phyloP scores from a whole-genome alignment of 2,329 filamentous ascomycete species.

The Pyricularia pennisetigena region DNA sequence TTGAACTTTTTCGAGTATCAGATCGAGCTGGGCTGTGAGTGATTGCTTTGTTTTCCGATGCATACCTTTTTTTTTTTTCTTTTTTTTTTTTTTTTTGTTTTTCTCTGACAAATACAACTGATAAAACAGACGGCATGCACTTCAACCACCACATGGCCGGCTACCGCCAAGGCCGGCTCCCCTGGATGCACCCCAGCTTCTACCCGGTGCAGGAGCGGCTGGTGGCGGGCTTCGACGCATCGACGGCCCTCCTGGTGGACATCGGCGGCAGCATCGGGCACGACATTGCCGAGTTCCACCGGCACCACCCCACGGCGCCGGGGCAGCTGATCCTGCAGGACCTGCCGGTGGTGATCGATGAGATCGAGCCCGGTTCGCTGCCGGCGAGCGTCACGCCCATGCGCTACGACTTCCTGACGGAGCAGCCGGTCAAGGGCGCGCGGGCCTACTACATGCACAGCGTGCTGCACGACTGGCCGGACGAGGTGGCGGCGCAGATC shows the following conservation, averaged over 20 bases:
- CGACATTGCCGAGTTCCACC: slow-evolving; percentile 25
- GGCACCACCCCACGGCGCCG: slow-evolving; percentile 22
- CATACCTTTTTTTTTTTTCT: too few species aligned
- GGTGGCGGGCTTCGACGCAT: slow-evolving; percentile 15
- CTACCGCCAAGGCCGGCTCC: slow-evolving; percentile 18
- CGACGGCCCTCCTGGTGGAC: slow-evolving; percentile 7
- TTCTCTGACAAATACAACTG: too few species aligned
- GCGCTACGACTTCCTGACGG: neutral
- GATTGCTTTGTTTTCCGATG: neutral
- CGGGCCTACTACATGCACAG: slow-evolving; percentile 11
- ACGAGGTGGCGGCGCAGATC: slow-evolving; percentile 10
- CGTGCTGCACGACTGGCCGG: slow-evolving; percentile 15
- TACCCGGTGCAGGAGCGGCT: slow-evolving; percentile 21
- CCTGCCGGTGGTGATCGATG: slow-evolving; percentile 16
- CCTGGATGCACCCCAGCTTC: slow-evolving; percentile 18
- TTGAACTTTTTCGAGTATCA: neutral
- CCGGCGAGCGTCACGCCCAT: neutral
- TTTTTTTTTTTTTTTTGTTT: too few species aligned
- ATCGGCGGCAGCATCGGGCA: neutral
- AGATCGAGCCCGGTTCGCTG: neutral
- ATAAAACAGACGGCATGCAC: slow-evolving; percentile 14
- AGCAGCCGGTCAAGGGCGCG: slow-evolving; percentile 1
- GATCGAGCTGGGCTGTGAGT: neutral
- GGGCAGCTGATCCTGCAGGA: slow-evolving; percentile 40
- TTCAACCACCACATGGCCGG: slow-evolving; percentile 29